Percentiles rank a stretch among this genome's conserved stretches.
Conservation (phyloP, 106 monocot genomes). For the Amphibolis antarctica region DNA sequence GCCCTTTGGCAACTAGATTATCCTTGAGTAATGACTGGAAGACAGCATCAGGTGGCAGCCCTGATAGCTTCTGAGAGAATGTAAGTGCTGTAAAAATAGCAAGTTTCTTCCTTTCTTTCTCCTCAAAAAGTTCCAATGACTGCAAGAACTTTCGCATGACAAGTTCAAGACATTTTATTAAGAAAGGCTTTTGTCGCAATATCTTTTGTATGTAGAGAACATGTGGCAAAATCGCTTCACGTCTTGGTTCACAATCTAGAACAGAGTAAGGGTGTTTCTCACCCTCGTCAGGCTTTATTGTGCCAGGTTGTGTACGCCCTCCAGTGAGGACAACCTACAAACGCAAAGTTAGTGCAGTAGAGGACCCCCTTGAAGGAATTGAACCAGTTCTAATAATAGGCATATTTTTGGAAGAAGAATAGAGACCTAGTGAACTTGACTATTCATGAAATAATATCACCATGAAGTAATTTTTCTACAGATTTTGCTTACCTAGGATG, state of each 20-base stretch:
- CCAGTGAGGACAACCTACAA: conserved; percentile 89
- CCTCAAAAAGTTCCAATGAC: conserved; percentile 86
- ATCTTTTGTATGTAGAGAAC: conserved; percentile 94
- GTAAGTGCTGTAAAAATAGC: conserved; percentile 93
- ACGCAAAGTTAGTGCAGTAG: background rate
- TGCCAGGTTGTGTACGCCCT: conserved; percentile 93
- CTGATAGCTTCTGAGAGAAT: conserved; percentile 94
- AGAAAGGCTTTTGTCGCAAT: conserved; percentile 75
- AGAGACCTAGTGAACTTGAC: too few relatives aligned
- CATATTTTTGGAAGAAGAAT: too few relatives aligned
- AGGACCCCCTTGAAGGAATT: too few relatives aligned
- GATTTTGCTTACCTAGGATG: too few relatives aligned
- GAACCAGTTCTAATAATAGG: too few relatives aligned
- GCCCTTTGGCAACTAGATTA: conserved; percentile 89
- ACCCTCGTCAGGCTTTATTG: conserved; percentile 89
- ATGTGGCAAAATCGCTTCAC: conserved; percentile 76
- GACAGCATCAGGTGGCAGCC: conserved; percentile 88
- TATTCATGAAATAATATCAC: too few relatives aligned
- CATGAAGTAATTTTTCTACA: too few relatives aligned
- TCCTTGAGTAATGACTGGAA: conserved; percentile 93
- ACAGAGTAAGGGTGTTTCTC: conserved; percentile 65
- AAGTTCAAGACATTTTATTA: conserved; percentile 97
- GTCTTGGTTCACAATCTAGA: conserved; percentile 73
- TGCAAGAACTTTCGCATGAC: conserved; percentile 84
- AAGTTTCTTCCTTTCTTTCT: conserved; percentile 79